A percentile compares a stretch with the other conserved stretches of the same genome.
phyloP scores from a whole-genome alignment of 106 monocot genomes.

The Dendrobium huoshanense region DNA sequence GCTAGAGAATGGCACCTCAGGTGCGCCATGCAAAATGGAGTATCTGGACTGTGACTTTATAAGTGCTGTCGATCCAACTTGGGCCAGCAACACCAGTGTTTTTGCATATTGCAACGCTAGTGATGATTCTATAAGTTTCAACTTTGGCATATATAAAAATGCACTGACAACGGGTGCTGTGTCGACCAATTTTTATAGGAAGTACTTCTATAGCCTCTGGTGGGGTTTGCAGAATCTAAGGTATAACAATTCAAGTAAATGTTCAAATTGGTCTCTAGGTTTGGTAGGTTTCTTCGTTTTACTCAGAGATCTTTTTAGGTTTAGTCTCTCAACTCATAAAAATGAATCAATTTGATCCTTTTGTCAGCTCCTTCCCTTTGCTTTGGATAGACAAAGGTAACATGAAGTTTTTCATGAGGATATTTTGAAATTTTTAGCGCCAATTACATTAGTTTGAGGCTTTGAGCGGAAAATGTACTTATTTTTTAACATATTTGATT shows the following conservation, averaged over 20 bases:
- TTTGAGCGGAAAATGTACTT: no score
- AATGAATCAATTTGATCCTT: no score
- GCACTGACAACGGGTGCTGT: slow-evolving; percentile 47
- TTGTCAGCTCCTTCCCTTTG: no score
- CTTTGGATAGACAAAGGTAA: no score
- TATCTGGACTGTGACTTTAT: slow-evolving; percentile 49
- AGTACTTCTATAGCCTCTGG: slow-evolving; percentile 88
- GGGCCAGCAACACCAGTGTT: slow-evolving; percentile 46
- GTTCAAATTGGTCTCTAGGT: background rate
- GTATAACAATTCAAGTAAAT: slow-evolving; percentile 16
- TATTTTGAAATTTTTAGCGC: no score
- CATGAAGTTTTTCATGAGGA: no score
- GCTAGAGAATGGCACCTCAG: slow-evolving; percentile 18
- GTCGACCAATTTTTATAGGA: slow-evolving; percentile 42
- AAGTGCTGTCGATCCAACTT: slow-evolving; percentile 12
- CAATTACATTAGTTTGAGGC: no score
- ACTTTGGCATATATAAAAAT: slow-evolving; percentile 55
- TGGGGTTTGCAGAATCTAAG: slow-evolving; percentile 94
- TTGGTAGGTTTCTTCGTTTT: background rate
- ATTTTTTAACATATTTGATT: no score
- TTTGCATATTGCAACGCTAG: slow-evolving; percentile 54
- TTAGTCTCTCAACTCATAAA: no score
- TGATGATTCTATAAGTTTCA: slow-evolving; percentile 34
- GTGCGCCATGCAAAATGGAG: slow-evolving; percentile 22
- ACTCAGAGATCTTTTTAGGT: no score